Percentiles rank a stretch among this genome's conserved stretches.
Evolutionary conservation across 2,329 filamentous ascomycete genomes (phyloP).

Genomic region (Diaporthe sp.): DNA sequence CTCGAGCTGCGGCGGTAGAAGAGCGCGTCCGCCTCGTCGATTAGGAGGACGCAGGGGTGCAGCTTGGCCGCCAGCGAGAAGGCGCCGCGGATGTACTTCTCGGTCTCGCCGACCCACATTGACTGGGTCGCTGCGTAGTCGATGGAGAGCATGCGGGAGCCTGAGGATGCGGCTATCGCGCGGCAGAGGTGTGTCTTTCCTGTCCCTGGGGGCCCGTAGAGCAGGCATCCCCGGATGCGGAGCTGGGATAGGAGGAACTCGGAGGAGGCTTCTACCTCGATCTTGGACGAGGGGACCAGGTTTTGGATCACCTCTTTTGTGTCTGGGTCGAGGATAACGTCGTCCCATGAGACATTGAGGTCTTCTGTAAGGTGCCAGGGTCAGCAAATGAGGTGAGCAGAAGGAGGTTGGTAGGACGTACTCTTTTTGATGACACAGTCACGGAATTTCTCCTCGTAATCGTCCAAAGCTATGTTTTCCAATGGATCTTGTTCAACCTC

Average conservation of each 20-base stretch:
- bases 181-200: constrained; percentile 43
- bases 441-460: background rate
- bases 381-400: background rate
- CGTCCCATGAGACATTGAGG: background rate
- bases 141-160: constrained; percentile 39
- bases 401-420: background rate
- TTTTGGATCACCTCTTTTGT: background rate
- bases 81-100: constrained; percentile 42
- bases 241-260: background rate
- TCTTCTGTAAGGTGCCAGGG: background rate
- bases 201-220: constrained; percentile 45
- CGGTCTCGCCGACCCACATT: constrained; percentile 39
- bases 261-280: background rate
- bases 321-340: background rate
- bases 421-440: background rate
- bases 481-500: background rate
- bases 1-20: constrained; percentile 14
- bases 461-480: background rate
- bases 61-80: constrained; percentile 42
- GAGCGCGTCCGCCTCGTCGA: constrained; percentile 42
- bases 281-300: background rate
- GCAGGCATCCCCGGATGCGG: constrained; percentile 38
- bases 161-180: constrained; percentile 38
- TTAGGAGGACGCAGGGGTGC: constrained; percentile 43
- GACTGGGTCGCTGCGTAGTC: constrained; percentile 34